phyloP scores from a whole-genome alignment of 2,329 filamentous ascomycete species.

The Aspergillus brunneoviolaceus region DNA sequence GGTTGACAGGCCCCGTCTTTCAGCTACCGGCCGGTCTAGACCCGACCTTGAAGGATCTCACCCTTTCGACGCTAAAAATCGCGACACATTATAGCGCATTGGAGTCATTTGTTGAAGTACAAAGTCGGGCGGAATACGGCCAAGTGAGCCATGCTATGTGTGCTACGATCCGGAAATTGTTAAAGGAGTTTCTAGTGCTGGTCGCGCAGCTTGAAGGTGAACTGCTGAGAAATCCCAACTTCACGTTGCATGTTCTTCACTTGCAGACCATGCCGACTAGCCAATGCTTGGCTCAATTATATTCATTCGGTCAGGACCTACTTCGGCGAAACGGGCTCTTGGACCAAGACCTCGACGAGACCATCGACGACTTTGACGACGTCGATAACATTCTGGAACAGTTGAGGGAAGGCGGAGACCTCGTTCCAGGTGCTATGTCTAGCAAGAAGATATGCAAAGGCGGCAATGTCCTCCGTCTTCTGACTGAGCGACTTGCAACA shows the following conservation, averaged over 20 bases:
- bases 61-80: constrained; percentile 85
- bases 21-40: constrained; percentile 80
- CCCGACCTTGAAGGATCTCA: constrained; percentile 84
- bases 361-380: constrained; percentile 74
- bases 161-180: constrained; percentile 84
- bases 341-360: constrained; percentile 68
- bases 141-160: constrained; percentile 94
- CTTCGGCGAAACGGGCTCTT: constrained; percentile 83
- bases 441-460: constrained; percentile 94
- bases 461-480: constrained; percentile 85
- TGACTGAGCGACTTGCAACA: constrained; percentile 79
- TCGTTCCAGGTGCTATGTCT: constrained; percentile 73
- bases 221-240: constrained; percentile 80
- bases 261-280: constrained; percentile 86
- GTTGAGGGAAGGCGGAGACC: constrained; percentile 79
- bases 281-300: constrained; percentile 88
- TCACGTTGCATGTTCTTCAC: constrained; percentile 90
- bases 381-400: constrained; percentile 92
- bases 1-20: constrained; percentile 78
- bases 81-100: constrained; percentile 90
- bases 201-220: constrained; percentile 93
- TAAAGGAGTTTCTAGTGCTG: constrained; percentile 92
- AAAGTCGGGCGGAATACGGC: constrained; percentile 89
- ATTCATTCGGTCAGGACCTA: constrained; percentile 82
- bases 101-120: constrained; percentile 89